Evolutionary conservation across 2,329 filamentous ascomycete species (phyloP), one percentile per base, ranked within the genome.

Genomic region (Beauveria asiatica): DNA sequence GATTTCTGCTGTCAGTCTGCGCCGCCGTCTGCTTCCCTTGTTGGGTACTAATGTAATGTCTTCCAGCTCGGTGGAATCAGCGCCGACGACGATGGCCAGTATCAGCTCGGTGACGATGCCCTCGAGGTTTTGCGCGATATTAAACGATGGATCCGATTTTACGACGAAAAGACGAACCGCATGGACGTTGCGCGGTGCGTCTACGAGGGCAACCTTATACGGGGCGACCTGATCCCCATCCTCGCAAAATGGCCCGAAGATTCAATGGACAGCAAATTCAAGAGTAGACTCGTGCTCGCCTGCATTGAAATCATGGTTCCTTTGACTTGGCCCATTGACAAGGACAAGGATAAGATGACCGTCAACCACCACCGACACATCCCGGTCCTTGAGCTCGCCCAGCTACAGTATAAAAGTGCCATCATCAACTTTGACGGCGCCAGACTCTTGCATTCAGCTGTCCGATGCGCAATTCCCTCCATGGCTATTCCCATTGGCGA

Each of bases 161-260:
- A 94, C 79, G 92, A 97, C 73, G 90, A 96, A 71, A 95, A 95
- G 72, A 85, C 88, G 65, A 95, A 96, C 71, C 88, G 93, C 65
- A 88, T 96, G 80, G 94, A 99, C 70, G 94, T 99, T 62, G 92
- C 93, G 63, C 83, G 94, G 75, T 97, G 92, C 72, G 80, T 97
- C 66, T 87, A 91, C 69, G 92, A 97, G 73, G 89, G 92, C 49
- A 97, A 97, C 69, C 75, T 99, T n/a, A 84, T 97, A 60, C 88
- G 88, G 69, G 90, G 90, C 55, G 94, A 99, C 73, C 76, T 99
- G 60, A 78, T 97, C 60, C 91, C 93, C 59, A 97, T 99, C 64
- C 80, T 99, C 23, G 87, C 90, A 10, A 78, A 85, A 62, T 96
- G 90, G 90, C 83, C 87, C 57, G 87, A 90, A 64, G 86, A 84